phyloP scores from a whole-genome alignment of 192 early-diverging fungal species.

The Paraglomus brasilianum region DNA sequence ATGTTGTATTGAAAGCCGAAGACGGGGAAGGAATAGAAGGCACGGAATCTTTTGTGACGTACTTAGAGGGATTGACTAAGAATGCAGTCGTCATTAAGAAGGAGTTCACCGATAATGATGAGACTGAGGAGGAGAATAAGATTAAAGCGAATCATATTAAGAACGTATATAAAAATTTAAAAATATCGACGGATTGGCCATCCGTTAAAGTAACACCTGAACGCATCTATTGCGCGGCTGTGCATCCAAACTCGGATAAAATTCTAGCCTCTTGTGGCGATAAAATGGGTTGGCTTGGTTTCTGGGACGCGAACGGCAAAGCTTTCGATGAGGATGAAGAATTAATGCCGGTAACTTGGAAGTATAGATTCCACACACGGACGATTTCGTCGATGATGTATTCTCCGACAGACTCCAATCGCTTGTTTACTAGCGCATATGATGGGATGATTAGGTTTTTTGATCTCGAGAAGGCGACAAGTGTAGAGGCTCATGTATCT shows the following conservation, averaged over 20 bases:
- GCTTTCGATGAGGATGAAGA: conserved; percentile 40
- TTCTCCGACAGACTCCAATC: conserved; percentile 44
- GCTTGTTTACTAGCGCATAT: conserved; percentile 55
- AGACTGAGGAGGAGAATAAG: conserved; percentile 20
- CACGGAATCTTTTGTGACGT: neutral
- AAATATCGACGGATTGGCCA: conserved; percentile 35
- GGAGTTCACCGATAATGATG: conserved; percentile 6
- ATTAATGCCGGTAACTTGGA: conserved; percentile 49
- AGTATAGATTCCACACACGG: conserved; percentile 52
- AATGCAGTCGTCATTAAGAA: neutral
- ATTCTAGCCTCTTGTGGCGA: conserved; percentile 52
- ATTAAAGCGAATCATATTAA: conserved; percentile 28
- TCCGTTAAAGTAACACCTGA: conserved; percentile 53
- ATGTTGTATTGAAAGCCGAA: neutral
- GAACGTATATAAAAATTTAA: conserved; percentile 31
- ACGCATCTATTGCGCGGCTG: conserved; percentile 47
- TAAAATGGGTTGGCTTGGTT: conserved; percentile 49
- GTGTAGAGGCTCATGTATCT: conserved; percentile 53
- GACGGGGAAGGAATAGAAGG: neutral
- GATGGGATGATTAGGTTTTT: conserved; percentile 60
- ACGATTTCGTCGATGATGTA: conserved; percentile 53
- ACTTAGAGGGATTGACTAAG: conserved; percentile 2
- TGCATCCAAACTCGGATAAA: conserved; percentile 56
- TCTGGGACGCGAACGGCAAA: conserved; percentile 60
- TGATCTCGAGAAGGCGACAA: conserved; percentile 54